phyloP scores from a whole-genome alignment of 2,329 filamentous ascomycete species.

The Diaporthe batatas region DNA sequence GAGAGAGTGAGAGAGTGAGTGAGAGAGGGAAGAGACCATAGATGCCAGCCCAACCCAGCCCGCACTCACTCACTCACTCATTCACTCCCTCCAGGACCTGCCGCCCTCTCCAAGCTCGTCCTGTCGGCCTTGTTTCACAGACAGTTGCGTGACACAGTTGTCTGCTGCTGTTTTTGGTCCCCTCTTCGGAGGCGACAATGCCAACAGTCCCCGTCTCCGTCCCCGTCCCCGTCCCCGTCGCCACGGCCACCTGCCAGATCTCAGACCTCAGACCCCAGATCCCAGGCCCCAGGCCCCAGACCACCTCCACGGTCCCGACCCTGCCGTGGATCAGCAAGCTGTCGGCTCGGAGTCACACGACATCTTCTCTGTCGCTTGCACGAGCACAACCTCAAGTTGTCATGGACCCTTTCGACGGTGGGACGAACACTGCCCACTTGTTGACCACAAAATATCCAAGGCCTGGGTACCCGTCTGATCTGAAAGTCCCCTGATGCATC shows the following conservation, averaged over 20 bases:
- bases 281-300: not conserved
- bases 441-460: not conserved
- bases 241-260: not conserved
- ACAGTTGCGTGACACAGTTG: not conserved
- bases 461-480: not conserved
- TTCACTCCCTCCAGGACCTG: not conserved
- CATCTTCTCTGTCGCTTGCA: not conserved
- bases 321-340: slow-evolving; percentile 17
- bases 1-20: no score
- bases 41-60: not conserved
- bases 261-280: not conserved
- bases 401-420: slow-evolving; percentile 9
- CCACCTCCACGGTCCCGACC: not conserved
- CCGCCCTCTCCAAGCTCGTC: not conserved
- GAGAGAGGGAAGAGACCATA: not conserved
- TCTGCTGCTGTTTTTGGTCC: not conserved
- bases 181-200: not conserved
- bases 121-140: not conserved
- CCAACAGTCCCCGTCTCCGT: not conserved
- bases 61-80: not conserved
- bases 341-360: slow-evolving; percentile 25
- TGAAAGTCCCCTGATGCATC: not conserved
- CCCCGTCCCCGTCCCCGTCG: not conserved
- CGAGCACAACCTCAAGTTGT: not conserved
- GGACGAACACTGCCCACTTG: not conserved